Evolutionary conservation across 345 rosid species (phyloP).

Genomic region (Euphorbia peplus): DNA sequence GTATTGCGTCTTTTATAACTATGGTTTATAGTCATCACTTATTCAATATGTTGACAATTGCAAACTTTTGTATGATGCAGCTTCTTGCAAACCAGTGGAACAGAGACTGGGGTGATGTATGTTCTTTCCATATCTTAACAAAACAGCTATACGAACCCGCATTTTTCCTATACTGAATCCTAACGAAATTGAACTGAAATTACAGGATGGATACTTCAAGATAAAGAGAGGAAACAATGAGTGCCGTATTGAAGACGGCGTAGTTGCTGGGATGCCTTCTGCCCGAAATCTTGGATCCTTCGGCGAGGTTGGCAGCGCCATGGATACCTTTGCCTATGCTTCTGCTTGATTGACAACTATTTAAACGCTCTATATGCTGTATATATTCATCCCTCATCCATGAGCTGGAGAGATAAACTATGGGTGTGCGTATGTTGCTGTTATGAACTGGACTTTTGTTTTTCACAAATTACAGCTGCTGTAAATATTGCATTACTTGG

Average conservation of each 20-base stretch:
- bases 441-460: neutral
- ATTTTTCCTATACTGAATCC: too few species aligned
- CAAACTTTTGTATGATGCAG: conserved; percentile 39
- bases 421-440: neutral
- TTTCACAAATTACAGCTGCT: neutral
- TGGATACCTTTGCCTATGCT: conserved; percentile 37
- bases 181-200: neutral
- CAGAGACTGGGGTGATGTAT: conserved; percentile 88
- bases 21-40: neutral
- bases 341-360: conserved; percentile 29
- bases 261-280: conserved; percentile 79
- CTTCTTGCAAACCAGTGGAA: conserved; percentile 96
- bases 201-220: conserved; percentile 91
- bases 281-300: conserved; percentile 64
- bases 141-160: neutral
- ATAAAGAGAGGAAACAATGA: conserved; percentile 85
- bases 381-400: neutral
- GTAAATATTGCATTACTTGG: neutral
- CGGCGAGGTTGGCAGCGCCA: conserved; percentile 28
- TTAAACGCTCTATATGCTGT: too few species aligned
- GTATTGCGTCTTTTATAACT: too few species aligned
- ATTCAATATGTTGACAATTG: neutral
- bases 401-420: neutral
- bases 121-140: conserved; percentile 21
- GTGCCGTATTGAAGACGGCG: conserved; percentile 81